These are phyloP conservation scores for Salvia miltiorrhiza DNA, from an alignment of 257 asterid genomes.

Conservation along the genomic window DNA sequence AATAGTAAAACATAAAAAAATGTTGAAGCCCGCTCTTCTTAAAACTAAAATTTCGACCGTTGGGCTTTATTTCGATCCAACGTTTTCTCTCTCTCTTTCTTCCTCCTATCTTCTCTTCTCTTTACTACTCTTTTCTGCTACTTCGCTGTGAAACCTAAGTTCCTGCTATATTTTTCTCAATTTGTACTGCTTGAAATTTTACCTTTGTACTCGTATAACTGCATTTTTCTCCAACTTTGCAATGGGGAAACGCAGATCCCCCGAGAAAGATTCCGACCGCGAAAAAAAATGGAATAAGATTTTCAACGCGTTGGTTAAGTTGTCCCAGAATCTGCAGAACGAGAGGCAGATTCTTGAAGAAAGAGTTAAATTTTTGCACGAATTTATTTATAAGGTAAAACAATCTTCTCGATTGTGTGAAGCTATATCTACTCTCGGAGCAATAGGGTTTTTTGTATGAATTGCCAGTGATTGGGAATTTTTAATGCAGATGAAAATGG, in stretches of 20 bases:
- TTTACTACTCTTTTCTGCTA: not conserved
- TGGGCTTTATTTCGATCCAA: not conserved
- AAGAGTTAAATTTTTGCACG: conserved; percentile 31
- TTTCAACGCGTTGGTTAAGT: conserved; percentile 41
- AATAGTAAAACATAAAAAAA: no score
- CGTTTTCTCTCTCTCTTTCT: not conserved
- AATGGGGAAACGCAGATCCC: conserved; percentile 50
- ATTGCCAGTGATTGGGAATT: conserved; percentile 32
- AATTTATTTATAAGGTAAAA: conserved; percentile 51
- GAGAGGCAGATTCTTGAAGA: conserved; percentile 63
- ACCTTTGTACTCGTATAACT: not conserved
- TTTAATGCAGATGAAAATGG: conserved; percentile 52
- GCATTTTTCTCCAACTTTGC: not conserved
- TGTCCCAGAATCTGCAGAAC: conserved; percentile 43
- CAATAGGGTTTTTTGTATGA: conserved; percentile 28
- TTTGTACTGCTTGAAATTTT: not conserved
- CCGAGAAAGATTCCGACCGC: conserved; percentile 32
- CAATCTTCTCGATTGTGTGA: not conserved
- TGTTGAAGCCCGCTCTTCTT: no score
- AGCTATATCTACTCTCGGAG: conserved; percentile 2
- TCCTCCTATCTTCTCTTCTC: not conserved
- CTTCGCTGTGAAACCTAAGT: conserved; percentile 16
- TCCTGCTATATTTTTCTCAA: conserved; percentile 2
- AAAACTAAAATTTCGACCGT: not conserved
- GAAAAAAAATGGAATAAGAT: conserved; percentile 49